These are phyloP conservation scores for Alisma plantagoaquatica DNA, from an alignment of 106 monocot genomes.

Conservation along the genomic window DNA sequence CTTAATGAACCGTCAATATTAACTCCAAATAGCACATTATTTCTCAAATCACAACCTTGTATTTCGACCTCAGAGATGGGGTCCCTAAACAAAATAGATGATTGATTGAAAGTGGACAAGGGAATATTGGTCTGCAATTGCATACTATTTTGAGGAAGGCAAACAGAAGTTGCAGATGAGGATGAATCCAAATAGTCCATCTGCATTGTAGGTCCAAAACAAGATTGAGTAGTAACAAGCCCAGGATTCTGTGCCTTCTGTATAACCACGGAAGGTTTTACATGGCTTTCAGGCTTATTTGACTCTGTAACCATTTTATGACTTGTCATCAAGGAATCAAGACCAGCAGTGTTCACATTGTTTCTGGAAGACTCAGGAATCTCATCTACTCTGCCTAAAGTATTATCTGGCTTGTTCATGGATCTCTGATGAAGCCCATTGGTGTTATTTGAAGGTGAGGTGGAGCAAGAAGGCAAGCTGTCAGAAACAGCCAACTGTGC, in stretches of 20 bases:
- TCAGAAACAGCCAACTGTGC: conserved; percentile 40
- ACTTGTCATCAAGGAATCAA: conserved; percentile 28
- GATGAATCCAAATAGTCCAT: conserved; percentile 73
- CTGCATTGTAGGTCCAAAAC: conserved; percentile 33
- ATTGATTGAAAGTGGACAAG: conserved; percentile 43
- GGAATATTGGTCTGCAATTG: conserved; percentile 48
- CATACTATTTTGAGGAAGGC: conserved; percentile 52
- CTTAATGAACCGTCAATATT: conserved; percentile 51
- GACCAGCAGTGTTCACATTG: conserved; percentile 20
- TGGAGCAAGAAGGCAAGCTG: conserved; percentile 63
- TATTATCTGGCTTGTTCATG: conserved; percentile 23
- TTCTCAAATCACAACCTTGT: conserved; percentile 38
- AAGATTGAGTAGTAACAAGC: conserved; percentile 25
- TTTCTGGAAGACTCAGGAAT: conserved; percentile 22
- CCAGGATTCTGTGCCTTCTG: conserved; percentile 30
- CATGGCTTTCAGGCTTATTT: conserved; percentile 32
- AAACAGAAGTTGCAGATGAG: conserved; percentile 77
- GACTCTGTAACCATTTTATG: conserved; percentile 23
- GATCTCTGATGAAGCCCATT: conserved; percentile 31
- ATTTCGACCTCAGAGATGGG: conserved; percentile 28
- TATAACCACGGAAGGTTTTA: conserved; percentile 36
- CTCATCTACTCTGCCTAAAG: conserved; percentile 19
- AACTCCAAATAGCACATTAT: conserved; percentile 62
- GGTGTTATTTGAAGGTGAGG: conserved; percentile 60
- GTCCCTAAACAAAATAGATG: conserved; percentile 39